Evolutionary conservation across 495 filamentous ascomycete species (phyloP).

Genomic region (Penicillium antarcticum): DNA sequence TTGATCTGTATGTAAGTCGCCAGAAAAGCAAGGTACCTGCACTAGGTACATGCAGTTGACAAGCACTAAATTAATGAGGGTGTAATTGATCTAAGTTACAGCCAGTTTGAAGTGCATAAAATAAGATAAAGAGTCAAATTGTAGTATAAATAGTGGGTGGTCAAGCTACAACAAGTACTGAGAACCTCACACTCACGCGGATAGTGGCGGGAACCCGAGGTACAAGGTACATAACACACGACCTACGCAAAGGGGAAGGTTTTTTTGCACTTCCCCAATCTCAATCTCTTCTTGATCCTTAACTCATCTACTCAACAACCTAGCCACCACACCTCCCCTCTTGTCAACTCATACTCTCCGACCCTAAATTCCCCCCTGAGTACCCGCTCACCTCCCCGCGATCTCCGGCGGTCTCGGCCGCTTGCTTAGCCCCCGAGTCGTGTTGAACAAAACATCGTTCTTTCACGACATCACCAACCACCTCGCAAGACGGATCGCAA

Average conservation of each 20-base stretch:
- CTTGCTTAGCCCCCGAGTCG: background rate
- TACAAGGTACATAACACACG: background rate
- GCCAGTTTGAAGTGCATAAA: background rate
- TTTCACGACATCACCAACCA: background rate
- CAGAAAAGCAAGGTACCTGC: background rate
- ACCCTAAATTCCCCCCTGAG: background rate
- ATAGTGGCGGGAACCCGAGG: background rate
- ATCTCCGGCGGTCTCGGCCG: background rate
- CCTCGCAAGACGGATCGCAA: background rate
- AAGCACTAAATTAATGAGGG: background rate
- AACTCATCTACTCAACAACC: background rate
- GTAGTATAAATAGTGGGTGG: too few species aligned
- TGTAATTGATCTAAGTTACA: background rate
- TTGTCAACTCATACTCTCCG: background rate
- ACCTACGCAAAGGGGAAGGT: constrained; percentile 4
- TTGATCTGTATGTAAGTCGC: background rate
- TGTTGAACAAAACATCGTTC: background rate
- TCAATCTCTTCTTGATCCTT: background rate
- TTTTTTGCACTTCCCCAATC: constrained; percentile 1
- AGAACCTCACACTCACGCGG: background rate
- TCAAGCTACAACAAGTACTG: background rate
- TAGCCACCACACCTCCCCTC: background rate
- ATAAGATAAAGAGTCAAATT: background rate
- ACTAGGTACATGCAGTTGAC: background rate
- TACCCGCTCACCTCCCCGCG: background rate